Evolutionary conservation across 225 moss, liverwort and hornwort species (phyloP).

Genomic region (Asterella californica): DNA sequence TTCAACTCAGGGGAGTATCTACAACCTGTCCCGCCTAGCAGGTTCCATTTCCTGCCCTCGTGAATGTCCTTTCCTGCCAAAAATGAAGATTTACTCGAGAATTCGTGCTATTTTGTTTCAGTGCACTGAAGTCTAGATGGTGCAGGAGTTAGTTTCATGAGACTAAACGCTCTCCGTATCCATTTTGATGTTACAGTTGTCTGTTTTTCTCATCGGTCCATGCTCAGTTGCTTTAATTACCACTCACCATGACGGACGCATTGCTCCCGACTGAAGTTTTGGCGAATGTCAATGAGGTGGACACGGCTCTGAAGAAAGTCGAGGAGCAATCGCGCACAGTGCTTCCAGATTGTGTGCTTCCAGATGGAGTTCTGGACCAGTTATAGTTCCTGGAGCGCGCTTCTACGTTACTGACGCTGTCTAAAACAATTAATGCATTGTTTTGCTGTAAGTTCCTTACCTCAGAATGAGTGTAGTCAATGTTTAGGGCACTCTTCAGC

Average conservation of each 20-base stretch:
- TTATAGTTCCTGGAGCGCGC: conserved; percentile 67
- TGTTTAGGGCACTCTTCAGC: background rate
- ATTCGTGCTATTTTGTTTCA: too few species aligned
- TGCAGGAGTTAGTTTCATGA: too few species aligned
- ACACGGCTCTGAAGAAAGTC: conserved; percentile 48
- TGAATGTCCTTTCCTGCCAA: too few species aligned
- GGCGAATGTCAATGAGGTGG: conserved; percentile 51
- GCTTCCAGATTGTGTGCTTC: conserved; percentile 41
- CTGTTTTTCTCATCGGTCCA: too few species aligned
- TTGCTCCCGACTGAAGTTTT: conserved; percentile 61
- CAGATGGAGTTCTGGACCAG: conserved; percentile 45
- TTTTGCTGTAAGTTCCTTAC: conserved; percentile 56
- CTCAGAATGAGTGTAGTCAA: background rate
- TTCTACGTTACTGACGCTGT: conserved; percentile 51
- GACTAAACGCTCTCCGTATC: too few species aligned
- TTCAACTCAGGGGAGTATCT: too few species aligned
- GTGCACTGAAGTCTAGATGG: too few species aligned
- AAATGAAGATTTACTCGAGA: too few species aligned
- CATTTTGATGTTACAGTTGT: too few species aligned
- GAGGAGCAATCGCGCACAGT: conserved; percentile 54
- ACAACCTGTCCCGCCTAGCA: too few species aligned
- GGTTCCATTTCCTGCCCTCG: too few species aligned
- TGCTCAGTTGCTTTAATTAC: too few species aligned
- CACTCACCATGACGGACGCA: conserved; percentile 52
- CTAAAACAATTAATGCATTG: conserved; percentile 69